Evolutionary conservation across 768 basidiomycete genomes (phyloP).

Genomic region (Suillus cothurnatus): DNA sequence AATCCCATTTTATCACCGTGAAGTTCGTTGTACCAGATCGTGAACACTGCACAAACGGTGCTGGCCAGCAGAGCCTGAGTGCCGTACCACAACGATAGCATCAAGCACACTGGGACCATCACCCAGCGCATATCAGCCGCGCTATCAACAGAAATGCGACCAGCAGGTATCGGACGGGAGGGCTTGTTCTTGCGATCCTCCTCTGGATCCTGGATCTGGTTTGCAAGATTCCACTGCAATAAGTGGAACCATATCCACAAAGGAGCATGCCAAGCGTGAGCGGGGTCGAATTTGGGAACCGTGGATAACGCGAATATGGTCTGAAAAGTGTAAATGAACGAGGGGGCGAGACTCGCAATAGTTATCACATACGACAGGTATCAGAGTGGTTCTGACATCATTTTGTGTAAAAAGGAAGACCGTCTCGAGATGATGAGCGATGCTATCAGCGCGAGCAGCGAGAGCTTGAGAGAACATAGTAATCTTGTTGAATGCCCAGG

Average conservation of each 20-base stretch:
- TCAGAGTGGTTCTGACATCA: conserved; percentile 19
- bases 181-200: conserved; percentile 46
- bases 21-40: conserved; percentile 42
- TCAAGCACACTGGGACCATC: conserved; percentile 33
- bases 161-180: conserved; percentile 44
- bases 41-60: conserved; percentile 26
- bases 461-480: neutral
- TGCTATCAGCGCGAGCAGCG: neutral
- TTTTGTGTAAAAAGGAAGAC: conserved; percentile 26
- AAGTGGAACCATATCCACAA: conserved; percentile 48
- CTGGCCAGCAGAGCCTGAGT: conserved; percentile 36
- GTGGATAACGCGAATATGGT: conserved; percentile 32
- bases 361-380: conserved; percentile 19
- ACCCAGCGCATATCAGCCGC: conserved; percentile 38
- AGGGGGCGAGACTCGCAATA: neutral
- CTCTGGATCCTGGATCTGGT: conserved; percentile 38
- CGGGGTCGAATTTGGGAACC: conserved; percentile 18
- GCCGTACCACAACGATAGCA: conserved; percentile 34
- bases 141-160: conserved; percentile 35
- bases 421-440: conserved; percentile 18
- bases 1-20: conserved; percentile 40
- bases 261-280: conserved; percentile 20
- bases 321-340: conserved; percentile 17
- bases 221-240: conserved; percentile 39
- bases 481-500: no score